phyloP scores from a whole-genome alignment of 139 green algal species.

The Closterium sp. region DNA sequence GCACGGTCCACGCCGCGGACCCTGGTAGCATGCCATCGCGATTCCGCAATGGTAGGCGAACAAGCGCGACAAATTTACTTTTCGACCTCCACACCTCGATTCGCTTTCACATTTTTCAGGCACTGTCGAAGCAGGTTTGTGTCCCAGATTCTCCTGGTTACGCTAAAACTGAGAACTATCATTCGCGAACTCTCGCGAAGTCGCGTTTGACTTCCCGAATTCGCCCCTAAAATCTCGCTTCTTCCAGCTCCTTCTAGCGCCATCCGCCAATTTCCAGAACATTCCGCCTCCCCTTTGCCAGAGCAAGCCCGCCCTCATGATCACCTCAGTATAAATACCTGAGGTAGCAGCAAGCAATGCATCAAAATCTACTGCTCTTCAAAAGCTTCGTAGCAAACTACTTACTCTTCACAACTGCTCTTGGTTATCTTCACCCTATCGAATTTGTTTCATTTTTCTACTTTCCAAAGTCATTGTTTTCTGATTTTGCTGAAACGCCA shows the following conservation, averaged over 20 bases:
- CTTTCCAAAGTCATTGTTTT: background rate
- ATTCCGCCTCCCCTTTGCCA: too few species aligned
- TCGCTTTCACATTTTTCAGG: background rate
- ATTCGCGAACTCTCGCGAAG: background rate
- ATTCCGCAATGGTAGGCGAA: too few species aligned
- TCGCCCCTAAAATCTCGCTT: background rate
- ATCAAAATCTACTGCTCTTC: background rate
- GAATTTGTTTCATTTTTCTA: background rate
- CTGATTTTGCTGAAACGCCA: background rate
- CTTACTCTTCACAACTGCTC: background rate
- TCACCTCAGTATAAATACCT: background rate
- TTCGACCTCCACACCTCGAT: too few species aligned
- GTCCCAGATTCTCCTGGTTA: background rate
- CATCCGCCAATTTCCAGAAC: background rate
- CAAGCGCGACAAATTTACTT: background rate
- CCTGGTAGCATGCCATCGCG: too few species aligned
- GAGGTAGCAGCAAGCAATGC: background rate
- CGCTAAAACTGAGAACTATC: background rate
- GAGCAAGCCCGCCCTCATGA: too few species aligned
- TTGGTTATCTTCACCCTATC: background rate
- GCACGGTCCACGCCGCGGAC: too few species aligned
- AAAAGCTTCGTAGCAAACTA: background rate
- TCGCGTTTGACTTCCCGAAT: background rate
- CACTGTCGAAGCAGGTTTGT: background rate
- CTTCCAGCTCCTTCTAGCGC: background rate